These are phyloP conservation scores for Colletotrichum limetticola DNA, from an alignment of 2,329 filamentous ascomycete genomes.

Conservation along the genomic window DNA sequence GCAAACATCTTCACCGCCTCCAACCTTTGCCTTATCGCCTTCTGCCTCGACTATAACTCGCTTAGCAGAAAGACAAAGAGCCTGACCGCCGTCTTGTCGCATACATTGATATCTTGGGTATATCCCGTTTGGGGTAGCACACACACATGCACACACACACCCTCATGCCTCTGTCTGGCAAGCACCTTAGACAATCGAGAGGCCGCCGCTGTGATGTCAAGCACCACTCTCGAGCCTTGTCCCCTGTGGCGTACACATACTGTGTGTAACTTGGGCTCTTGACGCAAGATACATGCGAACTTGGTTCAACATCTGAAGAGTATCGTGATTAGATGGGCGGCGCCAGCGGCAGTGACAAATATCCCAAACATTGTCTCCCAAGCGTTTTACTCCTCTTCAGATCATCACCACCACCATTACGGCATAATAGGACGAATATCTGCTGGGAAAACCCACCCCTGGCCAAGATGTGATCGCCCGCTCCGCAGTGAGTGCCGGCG, in stretches of 20 bases:
- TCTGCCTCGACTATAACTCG: not conserved
- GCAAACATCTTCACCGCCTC: constrained; percentile 12
- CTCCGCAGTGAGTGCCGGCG: not conserved
- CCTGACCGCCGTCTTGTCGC: not conserved
- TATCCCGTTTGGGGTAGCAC: not conserved
- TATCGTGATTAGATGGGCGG: not conserved
- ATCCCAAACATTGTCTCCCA: not conserved
- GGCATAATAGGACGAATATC: not conserved
- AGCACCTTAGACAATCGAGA: not conserved
- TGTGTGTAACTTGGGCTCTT: not conserved
- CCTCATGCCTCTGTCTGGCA: not conserved
- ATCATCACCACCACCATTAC: not conserved
- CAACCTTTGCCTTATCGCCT: not conserved
- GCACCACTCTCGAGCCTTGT: not conserved
- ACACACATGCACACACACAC: not conserved
- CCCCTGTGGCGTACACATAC: not conserved
- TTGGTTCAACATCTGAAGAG: too few species aligned
- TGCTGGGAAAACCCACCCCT: not conserved
- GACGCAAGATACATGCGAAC: not conserved
- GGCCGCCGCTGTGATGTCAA: constrained; percentile 3
- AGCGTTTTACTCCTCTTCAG: not conserved
- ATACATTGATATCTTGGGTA: not conserved
- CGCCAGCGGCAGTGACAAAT: not conserved
- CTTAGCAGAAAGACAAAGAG: not conserved
- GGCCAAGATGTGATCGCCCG: not conserved